phyloP scores from a whole-genome alignment of 148 eudicot genomes.

The Fagopyrum esculentum region DNA sequence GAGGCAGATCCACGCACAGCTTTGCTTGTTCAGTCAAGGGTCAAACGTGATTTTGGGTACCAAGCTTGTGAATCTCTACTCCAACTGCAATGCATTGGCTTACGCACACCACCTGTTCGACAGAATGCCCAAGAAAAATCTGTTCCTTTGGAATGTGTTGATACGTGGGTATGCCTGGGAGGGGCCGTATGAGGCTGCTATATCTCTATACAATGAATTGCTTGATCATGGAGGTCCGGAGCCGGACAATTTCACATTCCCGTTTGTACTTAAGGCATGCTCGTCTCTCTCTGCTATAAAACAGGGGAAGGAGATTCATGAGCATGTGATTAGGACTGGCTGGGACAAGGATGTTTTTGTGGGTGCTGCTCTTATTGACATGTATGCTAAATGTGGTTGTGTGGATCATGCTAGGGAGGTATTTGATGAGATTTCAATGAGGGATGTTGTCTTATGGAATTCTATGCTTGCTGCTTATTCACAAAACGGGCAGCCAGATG shows the following conservation, averaged over 20 bases:
- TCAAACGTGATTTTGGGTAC: conserved; percentile 46
- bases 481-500: conserved; percentile 71
- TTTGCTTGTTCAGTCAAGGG: conserved; percentile 38
- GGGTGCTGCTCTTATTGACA: conserved; percentile 74
- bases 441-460: conserved; percentile 82
- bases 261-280: conserved; percentile 82
- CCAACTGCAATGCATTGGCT: conserved; percentile 34
- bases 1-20: conserved; percentile 63
- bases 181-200: conserved; percentile 59
- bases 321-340: conserved; percentile 34
- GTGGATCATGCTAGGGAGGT: conserved; percentile 42
- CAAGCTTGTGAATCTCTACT: conserved; percentile 60
- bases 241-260: conserved; percentile 80
- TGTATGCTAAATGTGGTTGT: conserved; percentile 79
- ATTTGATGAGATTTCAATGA: conserved; percentile 43
- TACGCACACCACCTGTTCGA: conserved; percentile 71
- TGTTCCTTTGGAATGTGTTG: conserved; percentile 74
- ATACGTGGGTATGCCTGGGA: conserved; percentile 94
- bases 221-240: conserved; percentile 38
- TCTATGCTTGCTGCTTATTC: conserved; percentile 82
- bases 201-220: conserved; percentile 43
- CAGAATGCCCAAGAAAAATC: conserved; percentile 54
- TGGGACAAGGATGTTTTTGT: conserved; percentile 83
- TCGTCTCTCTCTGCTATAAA: conserved; percentile 44
- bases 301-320: conserved; percentile 66